Percentiles rank a stretch among this genome's conserved stretches.
phyloP scores from a whole-genome alignment of 2,329 filamentous ascomycete species.

The Exophiala sp. region DNA sequence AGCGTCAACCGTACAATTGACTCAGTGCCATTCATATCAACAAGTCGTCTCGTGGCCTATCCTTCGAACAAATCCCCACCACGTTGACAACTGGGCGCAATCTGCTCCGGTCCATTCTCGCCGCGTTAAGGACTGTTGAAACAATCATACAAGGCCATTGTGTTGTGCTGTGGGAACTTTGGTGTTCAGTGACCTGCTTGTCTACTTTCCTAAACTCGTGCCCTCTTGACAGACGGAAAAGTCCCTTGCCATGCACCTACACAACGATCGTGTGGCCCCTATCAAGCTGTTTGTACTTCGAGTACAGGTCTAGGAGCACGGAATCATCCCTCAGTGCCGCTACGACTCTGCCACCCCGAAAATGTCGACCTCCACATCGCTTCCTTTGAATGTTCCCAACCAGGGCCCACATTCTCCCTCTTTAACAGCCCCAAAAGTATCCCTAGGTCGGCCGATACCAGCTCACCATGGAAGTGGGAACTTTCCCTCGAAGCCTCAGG shows the following conservation, averaged over 20 bases:
- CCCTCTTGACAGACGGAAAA: conserved; percentile 2
- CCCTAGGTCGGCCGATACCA: conserved; percentile 3
- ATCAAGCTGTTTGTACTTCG: conserved; percentile 7
- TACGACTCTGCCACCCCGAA: conserved; percentile 2
- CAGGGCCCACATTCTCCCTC: conserved; percentile 10
- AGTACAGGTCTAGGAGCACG: conserved; percentile 9
- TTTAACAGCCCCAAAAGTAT: not conserved
- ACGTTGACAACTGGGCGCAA: too few species aligned
- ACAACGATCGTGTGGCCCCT: conserved; percentile 8
- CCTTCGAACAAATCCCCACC: too few species aligned
- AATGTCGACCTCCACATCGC: conserved; percentile 13
- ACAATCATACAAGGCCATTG: too few species aligned
- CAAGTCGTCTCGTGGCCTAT: too few species aligned
- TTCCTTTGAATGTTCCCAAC: conserved; percentile 1
- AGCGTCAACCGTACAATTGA: too few species aligned
- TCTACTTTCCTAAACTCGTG: conserved; percentile 7
- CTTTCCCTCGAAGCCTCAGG: conserved; percentile 1
- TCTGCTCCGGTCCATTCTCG: too few species aligned
- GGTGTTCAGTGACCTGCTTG: not conserved
- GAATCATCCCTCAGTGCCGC: not conserved
- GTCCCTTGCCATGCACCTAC: conserved; percentile 15
- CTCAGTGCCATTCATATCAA: too few species aligned
- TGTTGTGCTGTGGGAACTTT: too few species aligned
- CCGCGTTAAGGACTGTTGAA: too few species aligned
- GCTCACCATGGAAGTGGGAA: not conserved